Conservation (phyloP, 108 stramenopile genomes). For the Phaeodactylum tricornutum region DNA sequence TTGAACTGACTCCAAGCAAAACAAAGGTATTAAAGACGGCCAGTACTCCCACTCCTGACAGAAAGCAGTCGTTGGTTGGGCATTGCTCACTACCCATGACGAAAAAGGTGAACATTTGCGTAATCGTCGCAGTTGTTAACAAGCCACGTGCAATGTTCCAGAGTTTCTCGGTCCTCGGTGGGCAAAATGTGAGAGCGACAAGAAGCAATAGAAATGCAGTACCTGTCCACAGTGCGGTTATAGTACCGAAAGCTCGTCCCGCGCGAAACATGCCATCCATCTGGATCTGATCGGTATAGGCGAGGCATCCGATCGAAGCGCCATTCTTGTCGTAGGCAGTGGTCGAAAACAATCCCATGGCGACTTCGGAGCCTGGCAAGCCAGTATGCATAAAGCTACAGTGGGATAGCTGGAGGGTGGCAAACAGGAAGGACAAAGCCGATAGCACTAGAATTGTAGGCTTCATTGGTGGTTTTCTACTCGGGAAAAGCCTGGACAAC, state of each 20-base stretch:
- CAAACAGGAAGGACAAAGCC: no score
- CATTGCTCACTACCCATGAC: background rate
- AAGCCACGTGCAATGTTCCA: background rate
- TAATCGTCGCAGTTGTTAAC: background rate
- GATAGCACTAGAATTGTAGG: no score
- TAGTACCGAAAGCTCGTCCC: background rate
- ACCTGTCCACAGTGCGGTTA: background rate
- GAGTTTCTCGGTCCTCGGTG: background rate
- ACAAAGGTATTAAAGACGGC: background rate
- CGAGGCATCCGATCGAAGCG: background rate
- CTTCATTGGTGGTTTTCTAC: no score
- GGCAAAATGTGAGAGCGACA: background rate
- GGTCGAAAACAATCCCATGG: background rate
- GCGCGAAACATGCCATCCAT: background rate
- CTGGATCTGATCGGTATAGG: background rate
- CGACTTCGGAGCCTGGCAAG: background rate
- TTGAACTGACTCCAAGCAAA: background rate
- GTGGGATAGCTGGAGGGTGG: background rate
- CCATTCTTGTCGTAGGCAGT: background rate
- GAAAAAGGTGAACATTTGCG: slow-evolving; percentile 1
- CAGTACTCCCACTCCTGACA: background rate
- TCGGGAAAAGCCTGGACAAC: no score
- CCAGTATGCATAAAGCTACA: background rate
- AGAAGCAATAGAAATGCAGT: background rate
- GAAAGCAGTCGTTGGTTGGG: background rate